Evolutionary conservation across 2,329 filamentous ascomycete genomes (phyloP).

Genomic region (Zymoseptoria crescenta): DNA sequence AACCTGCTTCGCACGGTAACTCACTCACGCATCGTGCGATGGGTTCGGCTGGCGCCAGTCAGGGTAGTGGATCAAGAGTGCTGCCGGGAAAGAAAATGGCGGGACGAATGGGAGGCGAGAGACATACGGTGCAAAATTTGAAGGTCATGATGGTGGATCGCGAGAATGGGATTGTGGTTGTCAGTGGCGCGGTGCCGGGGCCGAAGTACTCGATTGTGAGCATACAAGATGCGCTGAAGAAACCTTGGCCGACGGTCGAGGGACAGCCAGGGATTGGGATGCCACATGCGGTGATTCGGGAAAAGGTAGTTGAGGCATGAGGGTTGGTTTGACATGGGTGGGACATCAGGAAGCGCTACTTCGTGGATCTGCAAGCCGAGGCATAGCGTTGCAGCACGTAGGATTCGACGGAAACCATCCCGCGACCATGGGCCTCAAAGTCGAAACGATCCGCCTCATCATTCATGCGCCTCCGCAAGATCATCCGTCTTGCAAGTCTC

Average conservation of each 20-base stretch:
- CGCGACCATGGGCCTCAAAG: too few species aligned
- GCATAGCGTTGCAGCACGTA: too few species aligned
- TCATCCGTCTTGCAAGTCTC: too few species aligned
- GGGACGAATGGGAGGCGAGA: conserved; percentile 85
- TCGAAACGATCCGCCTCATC: too few species aligned
- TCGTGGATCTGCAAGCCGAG: too few species aligned
- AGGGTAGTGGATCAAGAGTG: conserved; percentile 87
- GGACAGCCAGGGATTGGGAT: neutral
- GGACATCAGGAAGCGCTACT: too few species aligned
- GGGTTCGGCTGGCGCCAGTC: conserved; percentile 80
- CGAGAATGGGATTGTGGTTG: conserved; percentile 77
- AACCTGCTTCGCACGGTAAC: conserved; percentile 89
- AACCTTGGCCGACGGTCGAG: conserved; percentile 58
- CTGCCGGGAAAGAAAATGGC: conserved; percentile 97
- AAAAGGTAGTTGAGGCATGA: neutral
- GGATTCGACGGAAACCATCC: too few species aligned
- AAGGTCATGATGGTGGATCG: conserved; percentile 81
- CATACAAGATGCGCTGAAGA: conserved; percentile 86
- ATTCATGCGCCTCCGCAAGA: too few species aligned
- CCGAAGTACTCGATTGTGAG: conserved; percentile 80
- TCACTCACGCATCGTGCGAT: conserved; percentile 89
- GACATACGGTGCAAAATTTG: conserved; percentile 84
- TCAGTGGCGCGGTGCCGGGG: conserved; percentile 79
- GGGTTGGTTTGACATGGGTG: neutral
- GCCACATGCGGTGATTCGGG: neutral